A percentile compares a stretch with the other conserved stretches of the same genome.
Conservation (phyloP, 108 stramenopile genomes). For the Skeletonema potamos region DNA sequence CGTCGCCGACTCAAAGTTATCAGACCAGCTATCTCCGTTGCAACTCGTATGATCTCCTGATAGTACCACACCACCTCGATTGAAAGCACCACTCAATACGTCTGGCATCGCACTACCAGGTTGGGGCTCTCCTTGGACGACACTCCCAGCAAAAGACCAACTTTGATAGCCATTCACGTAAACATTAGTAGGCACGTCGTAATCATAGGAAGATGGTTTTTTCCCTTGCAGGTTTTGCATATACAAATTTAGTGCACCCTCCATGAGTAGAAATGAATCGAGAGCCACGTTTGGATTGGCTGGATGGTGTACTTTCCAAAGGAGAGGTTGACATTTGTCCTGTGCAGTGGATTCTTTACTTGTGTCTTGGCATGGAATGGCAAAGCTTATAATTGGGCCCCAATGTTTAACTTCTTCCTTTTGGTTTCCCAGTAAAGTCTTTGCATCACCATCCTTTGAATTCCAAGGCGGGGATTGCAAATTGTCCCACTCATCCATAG, state of each 20-base stretch:
- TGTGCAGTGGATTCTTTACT: constrained; percentile 7
- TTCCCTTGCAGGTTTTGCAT: constrained; percentile 6
- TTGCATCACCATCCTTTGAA: not conserved
- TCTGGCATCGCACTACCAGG: constrained; percentile 78
- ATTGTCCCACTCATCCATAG: constrained; percentile 25
- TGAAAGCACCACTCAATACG: constrained; percentile 76
- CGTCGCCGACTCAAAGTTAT: constrained; percentile 4
- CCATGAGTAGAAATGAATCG: constrained; percentile 75
- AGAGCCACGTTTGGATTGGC: constrained; percentile 48
- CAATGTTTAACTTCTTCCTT: not conserved
- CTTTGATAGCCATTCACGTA: constrained; percentile 87
- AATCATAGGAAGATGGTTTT: constrained; percentile 31
- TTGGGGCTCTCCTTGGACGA: constrained; percentile 70
- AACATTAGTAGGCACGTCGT: constrained; percentile 65
- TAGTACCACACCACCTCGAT: constrained; percentile 56
- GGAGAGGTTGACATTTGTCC: constrained; percentile 59
- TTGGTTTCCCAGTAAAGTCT: not conserved
- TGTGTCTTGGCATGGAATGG: constrained; percentile 38
- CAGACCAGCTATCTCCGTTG: constrained; percentile 12
- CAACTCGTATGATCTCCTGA: constrained; percentile 13
- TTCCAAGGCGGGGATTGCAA: constrained; percentile 28
- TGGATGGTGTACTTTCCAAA: constrained; percentile 85
- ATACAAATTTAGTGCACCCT: constrained; percentile 53
- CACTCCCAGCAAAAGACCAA: constrained; percentile 82
- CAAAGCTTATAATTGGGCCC: constrained; percentile 48